Evolutionary conservation across 2,329 filamentous ascomycete species (phyloP).

Genomic region (Colletotrichum trifolii): DNA sequence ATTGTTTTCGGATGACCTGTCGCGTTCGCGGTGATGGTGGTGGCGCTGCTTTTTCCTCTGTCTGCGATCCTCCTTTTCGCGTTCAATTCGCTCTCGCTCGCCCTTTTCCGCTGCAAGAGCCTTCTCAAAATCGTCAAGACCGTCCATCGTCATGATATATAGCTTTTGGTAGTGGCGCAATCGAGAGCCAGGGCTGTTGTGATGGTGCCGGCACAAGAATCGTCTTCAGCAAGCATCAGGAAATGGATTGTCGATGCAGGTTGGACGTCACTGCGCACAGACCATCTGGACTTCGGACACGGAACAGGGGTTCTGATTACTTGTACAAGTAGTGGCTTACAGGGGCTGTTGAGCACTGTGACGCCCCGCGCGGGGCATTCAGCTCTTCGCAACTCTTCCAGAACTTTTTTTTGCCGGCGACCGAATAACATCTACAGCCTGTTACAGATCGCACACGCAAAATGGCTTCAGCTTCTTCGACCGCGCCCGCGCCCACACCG

Average conservation of each 20-base stretch:
- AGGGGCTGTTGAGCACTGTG: constrained; percentile 19
- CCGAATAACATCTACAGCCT: constrained; percentile 20
- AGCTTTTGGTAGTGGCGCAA: neutral
- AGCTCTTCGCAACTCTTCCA: constrained; percentile 35
- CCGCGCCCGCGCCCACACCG: constrained; percentile 36
- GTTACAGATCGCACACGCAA: constrained; percentile 11
- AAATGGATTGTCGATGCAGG: constrained; percentile 20
- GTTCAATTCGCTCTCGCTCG: constrained; percentile 60
- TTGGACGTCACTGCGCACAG: constrained; percentile 34
- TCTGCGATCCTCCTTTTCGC: constrained; percentile 56
- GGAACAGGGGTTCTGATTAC: constrained; percentile 21
- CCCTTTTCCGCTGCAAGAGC: constrained; percentile 74
- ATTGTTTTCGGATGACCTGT: constrained; percentile 42
- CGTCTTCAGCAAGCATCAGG: neutral
- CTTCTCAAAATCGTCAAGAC: constrained; percentile 81
- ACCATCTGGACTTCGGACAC: constrained; percentile 18
- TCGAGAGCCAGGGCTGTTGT: neutral
- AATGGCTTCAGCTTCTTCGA: constrained; percentile 41
- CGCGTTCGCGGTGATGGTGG: constrained; percentile 56
- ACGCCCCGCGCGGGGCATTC: constrained; percentile 35
- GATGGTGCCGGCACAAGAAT: neutral
- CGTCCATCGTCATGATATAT: constrained; percentile 53
- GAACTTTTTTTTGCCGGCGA: constrained; percentile 36
- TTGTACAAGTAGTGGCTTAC: neutral
- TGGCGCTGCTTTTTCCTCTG: constrained; percentile 57